Conservation (phyloP, 805 yeast species). For the Kodamaea fukazawae region DNA sequence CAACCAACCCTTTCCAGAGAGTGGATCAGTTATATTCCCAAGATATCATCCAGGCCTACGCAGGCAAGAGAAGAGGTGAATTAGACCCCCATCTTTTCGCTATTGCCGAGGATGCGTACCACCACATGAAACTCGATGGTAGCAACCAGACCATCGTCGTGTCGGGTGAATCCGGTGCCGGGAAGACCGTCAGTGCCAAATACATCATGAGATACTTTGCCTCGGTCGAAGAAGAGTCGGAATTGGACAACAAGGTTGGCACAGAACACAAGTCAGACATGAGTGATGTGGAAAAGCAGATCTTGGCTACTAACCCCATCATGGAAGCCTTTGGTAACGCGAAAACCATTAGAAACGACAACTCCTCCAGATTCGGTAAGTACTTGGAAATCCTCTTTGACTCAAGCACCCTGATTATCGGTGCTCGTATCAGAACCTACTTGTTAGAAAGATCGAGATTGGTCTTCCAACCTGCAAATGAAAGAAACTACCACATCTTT, state of each 20-base stretch:
- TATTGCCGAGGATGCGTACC: constrained; percentile 95
- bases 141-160: constrained; percentile 94
- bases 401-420: constrained; percentile 71
- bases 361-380: constrained; percentile 96
- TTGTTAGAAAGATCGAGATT: constrained; percentile 89
- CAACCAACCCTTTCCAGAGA: constrained; percentile 92
- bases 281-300: constrained; percentile 90
- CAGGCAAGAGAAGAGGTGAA: constrained; percentile 91
- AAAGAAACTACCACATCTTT: constrained; percentile 92
- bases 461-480: constrained; percentile 87
- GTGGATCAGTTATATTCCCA: constrained; percentile 88
- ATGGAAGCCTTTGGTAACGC: constrained; percentile 99
- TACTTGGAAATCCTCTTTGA: constrained; percentile 89
- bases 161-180: constrained; percentile 98
- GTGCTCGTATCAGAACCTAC: constrained; percentile 92
- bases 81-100: constrained; percentile 96
- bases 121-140: constrained; percentile 85
- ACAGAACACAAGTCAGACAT: constrained; percentile 54
- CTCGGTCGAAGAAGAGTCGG: constrained; percentile 65
- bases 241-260: constrained; percentile 30
- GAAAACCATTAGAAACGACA: constrained; percentile 93
- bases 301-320: constrained; percentile 93
- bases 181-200: constrained; percentile 95
- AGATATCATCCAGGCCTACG: constrained; percentile 91
- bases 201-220: constrained; percentile 98